Evolutionary conservation across 2,329 filamentous ascomycete genomes (phyloP), one percentile per base, ranked within the genome.

Genomic region (Didymella segeticola): DNA sequence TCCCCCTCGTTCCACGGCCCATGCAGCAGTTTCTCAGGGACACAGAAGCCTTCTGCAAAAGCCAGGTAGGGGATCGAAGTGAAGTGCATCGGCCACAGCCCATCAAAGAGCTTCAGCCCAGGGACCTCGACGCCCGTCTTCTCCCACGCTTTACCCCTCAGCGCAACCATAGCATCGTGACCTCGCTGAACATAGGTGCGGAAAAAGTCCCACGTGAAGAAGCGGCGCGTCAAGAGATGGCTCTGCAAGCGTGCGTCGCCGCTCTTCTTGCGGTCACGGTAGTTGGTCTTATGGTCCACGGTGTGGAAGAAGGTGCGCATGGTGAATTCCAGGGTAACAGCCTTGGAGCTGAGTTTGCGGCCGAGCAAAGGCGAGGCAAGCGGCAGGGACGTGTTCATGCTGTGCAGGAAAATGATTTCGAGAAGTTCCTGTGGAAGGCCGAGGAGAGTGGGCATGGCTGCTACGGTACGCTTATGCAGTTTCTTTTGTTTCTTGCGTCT

Each of bases 191-290:
- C 70, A 33, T 75, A 75, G 17, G 38, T 48, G 11, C 69, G 48
- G 50, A 75, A 75, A 50, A 74, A 75, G 3, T 65, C 43, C 63
- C 63, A 75, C 12, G 68, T 72, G 61, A 74, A 73, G 63, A 75
- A 75, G 12, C 62, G 67, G 23, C 68, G 71, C 23, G 63, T 47
- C 0, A 75, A 54, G 4, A 75, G 29, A 10, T 66, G 33, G 8
- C 69, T 72, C 45, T 75, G 72, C 2, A 69, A 25, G 0, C 5
- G 12, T 3, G 61, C 54, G 36, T 71, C 61, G 22, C 62, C 57
- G 14, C 58, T 63, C 8, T 57, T 53, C 12, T 48, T 58, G 5
- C 66, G 62, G 23, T 67, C 57, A 14, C 62, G 64, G 42, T 62
- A 52, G 47, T 63, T 63, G 17, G 62, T 58, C 26, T 47, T 67